Base-by-base conservation (phyloP, 2,329 filamentous ascomycete genomes). In the Bipolaris sorokiniana region DNA sequence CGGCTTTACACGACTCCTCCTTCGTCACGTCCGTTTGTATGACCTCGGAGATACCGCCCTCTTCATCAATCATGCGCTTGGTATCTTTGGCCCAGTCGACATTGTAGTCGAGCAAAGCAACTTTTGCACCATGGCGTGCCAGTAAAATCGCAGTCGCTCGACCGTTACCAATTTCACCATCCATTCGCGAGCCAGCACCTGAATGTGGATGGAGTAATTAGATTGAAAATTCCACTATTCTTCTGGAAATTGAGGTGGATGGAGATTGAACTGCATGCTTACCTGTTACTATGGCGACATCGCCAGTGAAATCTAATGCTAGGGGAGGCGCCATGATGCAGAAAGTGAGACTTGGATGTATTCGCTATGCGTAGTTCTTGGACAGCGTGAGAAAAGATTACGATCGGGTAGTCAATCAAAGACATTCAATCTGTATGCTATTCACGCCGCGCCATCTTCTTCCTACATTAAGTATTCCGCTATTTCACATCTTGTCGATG, bases 41-140 rank as follows among this genome's bases (percentile, higher is more conserved):
- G 1, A 90, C 79, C 61, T 88, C 76, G 64, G 88, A 88, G 66
- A 88, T 84, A 15, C 79, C 79, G 2, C 89, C 89, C 50, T 86
- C 79, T 20, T 84, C 79, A 69, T 91, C 85, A 1, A 92, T 88
- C 59, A 82, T 77, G 64, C 81, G 82, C 78, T 88, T 89, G 16
- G 90, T 92, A 62, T 89, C 84, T 63, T 88, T 80, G 0, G 90
- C 90, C 73, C 92, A 86, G 73, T 93, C 90, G 20, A 88, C 83
- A 0, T 88, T 86, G 1, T 91, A 81, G 67, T 93, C 90, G 5
- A 85, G 83, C 63, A 93, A 90, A 50, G 88, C 80, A 31, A 83
- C 84, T 56, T 89, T 85, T 16, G 89, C 89, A 4, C 90, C 90
- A 75, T 93, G 90, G 80, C 90, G 87, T 26, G 90, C 90, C 63